Base-by-base conservation (phyloP, 768 basidiomycete species). In the Russula compacta region DNA sequence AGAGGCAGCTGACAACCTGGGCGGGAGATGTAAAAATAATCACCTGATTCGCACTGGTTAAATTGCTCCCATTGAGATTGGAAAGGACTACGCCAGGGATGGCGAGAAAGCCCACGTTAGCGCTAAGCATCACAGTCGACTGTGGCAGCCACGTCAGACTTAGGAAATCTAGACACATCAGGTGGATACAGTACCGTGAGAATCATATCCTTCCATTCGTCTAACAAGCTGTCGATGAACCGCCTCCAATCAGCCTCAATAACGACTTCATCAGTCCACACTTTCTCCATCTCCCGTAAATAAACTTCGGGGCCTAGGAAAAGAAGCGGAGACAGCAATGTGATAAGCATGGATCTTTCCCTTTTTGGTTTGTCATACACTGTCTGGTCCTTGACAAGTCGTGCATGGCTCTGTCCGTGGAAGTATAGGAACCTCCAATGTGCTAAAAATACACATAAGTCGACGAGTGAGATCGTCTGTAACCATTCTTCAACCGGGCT, bases 61-160 rank as follows among this genome's bases (percentile, higher is more conserved):
- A 9, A 3, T 1, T 2, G 32, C 6, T 6, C 15, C 36, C 51
- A 6, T 29, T 51, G 15, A 51, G 40, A 36, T 51, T 51, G 2
- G 53, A 42, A 21, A 55, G 15, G 35, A 59, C 10, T 6, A 73
- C 68, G 29, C 67, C 68, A 4, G 71, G 74, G 9, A 74, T 71
- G 2, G 74, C 71, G 15, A 75, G 67, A 53, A 75, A 74, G 17
- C 71, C 69, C 8, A 75, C 69, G 53, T 73, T 70, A 4, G 71
- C 74, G 5, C 66, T 68, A 0, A 75, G 65, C 66, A 74, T 63
- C 19, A 74, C 72, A 1, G 71, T 74, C 0, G 71, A 67, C 72
- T 51, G 21, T 10, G 6, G 7, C 1, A 32, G 24, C n/a, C 24
- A 38, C 21, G 42, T 61, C 19, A 64, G 39, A 6, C 12, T 12